A percentile compares a stretch with the other conserved stretches of the same genome.
Conservation (phyloP, 148 eudicot species). For the Amaranthus cruentus region DNA sequence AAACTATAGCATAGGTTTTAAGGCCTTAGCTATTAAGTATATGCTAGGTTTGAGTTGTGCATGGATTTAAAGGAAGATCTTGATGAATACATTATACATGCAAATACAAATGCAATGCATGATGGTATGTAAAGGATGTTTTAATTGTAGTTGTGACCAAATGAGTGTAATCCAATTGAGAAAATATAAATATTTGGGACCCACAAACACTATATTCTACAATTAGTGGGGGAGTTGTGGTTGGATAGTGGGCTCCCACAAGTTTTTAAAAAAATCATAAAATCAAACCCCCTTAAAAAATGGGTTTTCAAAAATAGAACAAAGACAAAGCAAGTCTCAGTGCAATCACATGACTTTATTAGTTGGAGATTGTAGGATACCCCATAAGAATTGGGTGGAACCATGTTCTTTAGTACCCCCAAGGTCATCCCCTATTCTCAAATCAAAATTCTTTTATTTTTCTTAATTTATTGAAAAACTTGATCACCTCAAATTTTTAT, state of each 20-base stretch:
- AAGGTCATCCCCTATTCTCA: no score
- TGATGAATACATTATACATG: no score
- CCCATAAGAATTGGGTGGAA: slow-evolving; percentile 59
- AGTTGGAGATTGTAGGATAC: slow-evolving; percentile 47
- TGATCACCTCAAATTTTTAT: no score
- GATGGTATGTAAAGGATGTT: no score
- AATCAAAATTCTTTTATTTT: no score
- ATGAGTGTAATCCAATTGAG: slow-evolving; percentile 22
- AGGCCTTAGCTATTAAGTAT: no score
- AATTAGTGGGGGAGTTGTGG: slow-evolving; percentile 26
- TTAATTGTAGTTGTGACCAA: background rate
- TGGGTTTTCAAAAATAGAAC: slow-evolving; percentile 10
- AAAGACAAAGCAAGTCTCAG: slow-evolving; percentile 46
- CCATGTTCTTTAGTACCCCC: slow-evolving; percentile 47
- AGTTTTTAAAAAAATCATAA: slow-evolving; percentile 12
- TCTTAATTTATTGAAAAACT: no score
- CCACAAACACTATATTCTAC: slow-evolving; percentile 29
- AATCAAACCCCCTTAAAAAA: background rate
- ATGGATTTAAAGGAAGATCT: no score
- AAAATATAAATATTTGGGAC: slow-evolving; percentile 16
- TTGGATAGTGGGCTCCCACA: slow-evolving; percentile 27
- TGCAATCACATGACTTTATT: slow-evolving; percentile 56
- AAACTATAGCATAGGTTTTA: no score
- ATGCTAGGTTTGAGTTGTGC: no score
- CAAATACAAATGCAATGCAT: no score